Evolutionary conservation across 1,284 basidiomycete genomes (phyloP), one percentile per base, ranked within the genome.

Genomic region (Cryptococcus sp.): DNA sequence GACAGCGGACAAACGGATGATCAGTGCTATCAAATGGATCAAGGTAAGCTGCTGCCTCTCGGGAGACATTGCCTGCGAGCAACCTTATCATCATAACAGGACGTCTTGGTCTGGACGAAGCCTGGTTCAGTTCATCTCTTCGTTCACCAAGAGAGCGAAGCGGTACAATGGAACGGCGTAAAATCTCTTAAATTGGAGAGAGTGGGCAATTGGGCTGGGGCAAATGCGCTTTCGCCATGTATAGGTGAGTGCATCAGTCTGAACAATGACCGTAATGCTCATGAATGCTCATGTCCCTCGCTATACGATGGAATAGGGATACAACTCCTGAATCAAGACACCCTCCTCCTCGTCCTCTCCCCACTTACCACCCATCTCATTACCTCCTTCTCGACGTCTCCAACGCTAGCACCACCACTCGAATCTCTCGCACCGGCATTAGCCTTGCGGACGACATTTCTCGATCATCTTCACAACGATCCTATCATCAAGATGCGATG

Each of bases 141-240:
- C 54, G 54, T 54, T 2, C 48, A 35, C 13, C 35, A 50, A 10
- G 42, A 40, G 19, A 49, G 49, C 17, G 22, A 25, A 7, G 54
- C 42, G 3, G 52, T 57, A 2, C 23, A 40, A 1, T 70, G 67
- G 71, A 27, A 47, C 8, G 65, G 65, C 0, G 43, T 60, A 17
- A 52, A 58, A 39, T 49, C 25, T 2, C 30, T 70, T 4, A 61
- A 61, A 3, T 55, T 76, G 11, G 55, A 64, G 8, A 51, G 64
- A 39, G 64, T 75, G 4, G 76, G 76, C 13, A 68, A 73, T 53
- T 78, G 74, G 74, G 74, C 76, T 10, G 64, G 74, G 8, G 69
- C 69, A 20, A 76, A 71, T 48, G 64, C 61, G 1, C 50, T 75
- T 1, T 61, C 55, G 8, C 55, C 65, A 8, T 71, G 68, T 53